Conservation (phyloP, 495 filamentous ascomycete genomes). For the Coniosporium apollinis region DNA sequence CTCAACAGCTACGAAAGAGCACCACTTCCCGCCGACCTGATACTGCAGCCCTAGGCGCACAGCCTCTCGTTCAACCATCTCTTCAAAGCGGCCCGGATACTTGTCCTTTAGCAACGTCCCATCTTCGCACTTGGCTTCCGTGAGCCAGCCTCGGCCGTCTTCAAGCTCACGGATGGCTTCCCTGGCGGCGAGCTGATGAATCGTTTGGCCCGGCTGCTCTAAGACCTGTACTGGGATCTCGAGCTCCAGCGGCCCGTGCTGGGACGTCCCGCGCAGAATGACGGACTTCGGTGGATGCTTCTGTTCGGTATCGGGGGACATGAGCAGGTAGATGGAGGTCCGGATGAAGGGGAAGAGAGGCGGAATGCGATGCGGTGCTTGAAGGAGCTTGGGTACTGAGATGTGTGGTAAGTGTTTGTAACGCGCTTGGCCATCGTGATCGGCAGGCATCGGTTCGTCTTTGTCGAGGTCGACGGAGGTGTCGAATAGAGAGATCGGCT, state of each 20-base stretch:
- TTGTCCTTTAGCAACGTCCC: conserved; percentile 31
- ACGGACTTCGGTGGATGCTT: conserved; percentile 37
- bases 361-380: conserved; percentile 44
- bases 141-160: conserved; percentile 49
- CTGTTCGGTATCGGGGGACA: conserved; percentile 32
- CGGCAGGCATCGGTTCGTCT: conserved; percentile 9
- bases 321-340: conserved; percentile 44
- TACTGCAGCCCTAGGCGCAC: conserved; percentile 44
- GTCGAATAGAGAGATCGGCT: conserved; percentile 44
- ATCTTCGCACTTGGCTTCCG: conserved; percentile 28
- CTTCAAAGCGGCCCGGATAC: conserved; percentile 29
- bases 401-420: conserved; percentile 34
- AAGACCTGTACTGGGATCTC: conserved; percentile 42
- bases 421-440: conserved; percentile 16
- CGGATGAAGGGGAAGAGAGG: conserved; percentile 46
- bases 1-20: conserved; percentile 52
- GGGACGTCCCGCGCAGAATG: conserved; percentile 35
- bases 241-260: conserved; percentile 38
- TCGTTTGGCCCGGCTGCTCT: conserved; percentile 31
- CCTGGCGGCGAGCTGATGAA: conserved; percentile 53
- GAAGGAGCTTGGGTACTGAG: conserved; percentile 35
- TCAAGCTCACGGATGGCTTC: conserved; percentile 53
- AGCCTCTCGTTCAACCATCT: conserved; percentile 44
- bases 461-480: conserved; percentile 22
- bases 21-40: conserved; percentile 50